These are phyloP conservation scores for Naegleria gruberi DNA, from an alignment of 208 protist species.

Conservation along the genomic window DNA sequence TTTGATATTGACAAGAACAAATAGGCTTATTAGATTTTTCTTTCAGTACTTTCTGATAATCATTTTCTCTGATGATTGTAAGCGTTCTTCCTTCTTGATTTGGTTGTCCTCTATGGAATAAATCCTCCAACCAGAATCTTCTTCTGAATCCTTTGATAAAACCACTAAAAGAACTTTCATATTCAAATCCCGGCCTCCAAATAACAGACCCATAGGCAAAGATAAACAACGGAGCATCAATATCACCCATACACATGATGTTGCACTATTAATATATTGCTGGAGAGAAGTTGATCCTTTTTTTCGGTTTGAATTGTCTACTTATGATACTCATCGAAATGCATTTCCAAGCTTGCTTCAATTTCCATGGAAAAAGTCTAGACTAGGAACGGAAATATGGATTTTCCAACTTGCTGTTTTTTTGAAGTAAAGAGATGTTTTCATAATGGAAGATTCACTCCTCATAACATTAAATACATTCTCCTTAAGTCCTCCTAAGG, in stretches of 20 bases:
- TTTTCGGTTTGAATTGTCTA: too few relatives aligned
- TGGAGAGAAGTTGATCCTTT: too few relatives aligned
- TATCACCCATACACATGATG: background rate
- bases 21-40: background rate
- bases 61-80: background rate
- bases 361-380: too few relatives aligned
- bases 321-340: too few relatives aligned
- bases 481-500: too few relatives aligned
- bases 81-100: background rate
- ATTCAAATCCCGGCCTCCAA: background rate
- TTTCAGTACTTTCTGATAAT: background rate
- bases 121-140: background rate
- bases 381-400: too few relatives aligned
- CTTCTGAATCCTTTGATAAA: background rate
- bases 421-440: too few relatives aligned
- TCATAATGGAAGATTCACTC: too few relatives aligned
- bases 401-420: too few relatives aligned
- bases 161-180: background rate
- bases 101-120: background rate
- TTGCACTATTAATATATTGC: too few relatives aligned
- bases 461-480: too few relatives aligned
- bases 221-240: background rate
- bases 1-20: background rate
- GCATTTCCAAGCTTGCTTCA: too few relatives aligned
- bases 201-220: slow-evolving; percentile 3